Percentiles rank a stretch among this genome's conserved stretches.
These are phyloP conservation scores for Sporothrix dimorphospora DNA, from an alignment of 2,329 filamentous ascomycete species.

Conservation along the genomic window DNA sequence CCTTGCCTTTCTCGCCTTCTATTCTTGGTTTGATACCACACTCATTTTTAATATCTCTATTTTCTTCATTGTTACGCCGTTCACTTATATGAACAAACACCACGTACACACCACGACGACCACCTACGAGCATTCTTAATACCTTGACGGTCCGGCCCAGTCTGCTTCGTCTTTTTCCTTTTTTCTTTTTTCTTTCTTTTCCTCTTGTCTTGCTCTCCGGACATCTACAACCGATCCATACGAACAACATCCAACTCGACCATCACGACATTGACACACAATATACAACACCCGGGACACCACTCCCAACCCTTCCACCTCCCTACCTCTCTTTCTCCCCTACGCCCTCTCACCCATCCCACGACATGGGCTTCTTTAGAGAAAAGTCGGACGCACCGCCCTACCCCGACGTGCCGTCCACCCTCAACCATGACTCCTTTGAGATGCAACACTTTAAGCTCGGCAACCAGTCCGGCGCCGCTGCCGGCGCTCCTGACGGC, in stretches of 20 bases:
- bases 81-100: background rate
- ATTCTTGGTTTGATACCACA: conserved; percentile 17
- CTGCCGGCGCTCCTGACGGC: background rate
- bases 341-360: background rate
- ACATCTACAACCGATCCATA: background rate
- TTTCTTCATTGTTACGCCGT: background rate
- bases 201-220: background rate
- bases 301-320: background rate
- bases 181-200: conserved; percentile 20
- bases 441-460: conserved; percentile 45
- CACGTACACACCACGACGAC: background rate
- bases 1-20: background rate
- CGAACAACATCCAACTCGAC: background rate
- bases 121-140: conserved; percentile 10
- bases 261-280: conserved; percentile 5
- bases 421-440: conserved; percentile 41
- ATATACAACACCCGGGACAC: background rate
- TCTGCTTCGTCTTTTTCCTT: background rate
- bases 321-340: background rate
- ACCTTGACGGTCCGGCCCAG: conserved; percentile 8
- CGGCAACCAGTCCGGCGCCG: conserved; percentile 31
- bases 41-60: background rate
- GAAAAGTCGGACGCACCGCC: conserved; percentile 35
- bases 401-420: conserved; percentile 40
- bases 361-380: conserved; percentile 38